phyloP scores from a whole-genome alignment of 2,329 filamentous ascomycete genomes.

The Teratosphaeria gauchensis region DNA sequence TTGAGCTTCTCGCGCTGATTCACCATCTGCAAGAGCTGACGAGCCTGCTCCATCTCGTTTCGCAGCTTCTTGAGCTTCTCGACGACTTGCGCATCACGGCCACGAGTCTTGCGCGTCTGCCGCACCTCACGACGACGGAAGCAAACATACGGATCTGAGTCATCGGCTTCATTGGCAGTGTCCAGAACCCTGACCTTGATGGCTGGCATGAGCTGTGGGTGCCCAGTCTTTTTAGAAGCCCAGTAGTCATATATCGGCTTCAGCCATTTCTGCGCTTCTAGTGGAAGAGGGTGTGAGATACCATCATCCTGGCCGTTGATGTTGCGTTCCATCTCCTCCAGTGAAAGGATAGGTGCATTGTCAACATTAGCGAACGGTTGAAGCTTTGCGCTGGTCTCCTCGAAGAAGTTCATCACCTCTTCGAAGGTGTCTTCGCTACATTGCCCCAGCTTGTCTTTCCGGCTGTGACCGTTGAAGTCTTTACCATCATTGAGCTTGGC shows the following conservation, averaged over 20 bases:
- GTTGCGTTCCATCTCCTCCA: constrained; percentile 50
- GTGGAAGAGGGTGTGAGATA: constrained; percentile 34
- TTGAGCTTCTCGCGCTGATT: constrained; percentile 72
- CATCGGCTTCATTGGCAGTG: constrained; percentile 86
- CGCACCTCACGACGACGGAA: constrained; percentile 92
- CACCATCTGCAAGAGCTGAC: constrained; percentile 67
- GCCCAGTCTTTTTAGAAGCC: constrained; percentile 57
- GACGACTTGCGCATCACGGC: constrained; percentile 83
- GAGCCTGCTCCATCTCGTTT: constrained; percentile 80
- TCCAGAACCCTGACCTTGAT: constrained; percentile 70
- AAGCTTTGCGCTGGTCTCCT: constrained; percentile 72
- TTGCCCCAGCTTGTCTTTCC: constrained; percentile 38
- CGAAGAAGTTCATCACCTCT: constrained; percentile 87
- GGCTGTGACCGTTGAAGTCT: constrained; percentile 20
- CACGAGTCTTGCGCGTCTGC: constrained; percentile 87
- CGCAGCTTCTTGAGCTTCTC: constrained; percentile 90
- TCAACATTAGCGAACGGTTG: constrained; percentile 86
- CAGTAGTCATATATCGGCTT: constrained; percentile 85
- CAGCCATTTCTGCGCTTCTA: constrained; percentile 49
- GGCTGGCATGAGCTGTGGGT: constrained; percentile 62
- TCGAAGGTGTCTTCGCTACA: constrained; percentile 90
- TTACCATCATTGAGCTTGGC: constrained; percentile 73
- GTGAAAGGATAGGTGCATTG: constrained; percentile 64
- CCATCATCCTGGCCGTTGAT: constrained; percentile 41
- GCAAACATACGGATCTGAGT: constrained; percentile 94